A percentile compares a stretch with the other conserved stretches of the same genome.
Evolutionary conservation across 768 basidiomycete species (phyloP).

Genomic region (Boletus tylopilopsis): DNA sequence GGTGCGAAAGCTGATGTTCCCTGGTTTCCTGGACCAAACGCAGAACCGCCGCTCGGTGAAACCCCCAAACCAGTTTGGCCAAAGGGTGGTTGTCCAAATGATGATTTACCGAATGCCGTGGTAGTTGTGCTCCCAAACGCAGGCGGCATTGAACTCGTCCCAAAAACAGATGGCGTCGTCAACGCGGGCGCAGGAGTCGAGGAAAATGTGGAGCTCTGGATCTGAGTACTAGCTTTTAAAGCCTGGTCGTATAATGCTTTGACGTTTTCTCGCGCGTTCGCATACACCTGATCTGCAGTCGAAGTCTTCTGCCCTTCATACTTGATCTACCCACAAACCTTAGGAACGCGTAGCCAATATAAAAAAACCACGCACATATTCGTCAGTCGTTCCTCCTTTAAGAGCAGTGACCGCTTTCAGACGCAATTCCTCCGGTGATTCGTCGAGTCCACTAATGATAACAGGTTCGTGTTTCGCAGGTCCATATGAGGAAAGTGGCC

Average conservation of each 20-base stretch:
- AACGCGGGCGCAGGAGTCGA: conserved; percentile 22
- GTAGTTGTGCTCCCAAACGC: conserved; percentile 31
- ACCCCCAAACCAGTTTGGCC: conserved; percentile 33
- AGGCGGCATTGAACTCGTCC: conserved; percentile 25
- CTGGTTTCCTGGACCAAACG: conserved; percentile 28
- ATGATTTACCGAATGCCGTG: conserved; percentile 22
- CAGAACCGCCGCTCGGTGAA: conserved; percentile 10
- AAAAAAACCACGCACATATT: conserved; percentile 57
- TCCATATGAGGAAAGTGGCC: conserved; percentile 77
- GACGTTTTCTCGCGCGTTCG: conserved; percentile 48
- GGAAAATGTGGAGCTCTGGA: conserved; percentile 6
- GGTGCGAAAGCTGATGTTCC: conserved; percentile 36
- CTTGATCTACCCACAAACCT: conserved; percentile 38
- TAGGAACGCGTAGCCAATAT: not conserved
- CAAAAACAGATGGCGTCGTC: conserved; percentile 38
- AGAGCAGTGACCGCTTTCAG: conserved; percentile 57
- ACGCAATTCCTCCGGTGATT: conserved; percentile 76
- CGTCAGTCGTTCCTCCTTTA: conserved; percentile 49
- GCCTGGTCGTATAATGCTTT: conserved; percentile 52
- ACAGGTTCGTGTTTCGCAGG: conserved; percentile 71
- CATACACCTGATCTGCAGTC: conserved; percentile 47
- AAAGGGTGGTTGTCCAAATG: conserved; percentile 40
- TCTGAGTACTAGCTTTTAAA: conserved; percentile 36
- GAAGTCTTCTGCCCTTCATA: conserved; percentile 57
- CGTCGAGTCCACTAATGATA: conserved; percentile 62